These are phyloP conservation scores for Lodderomyces orthopsilosis DNA, from an alignment of 1,139 yeast genomes.

Conservation along the genomic window DNA sequence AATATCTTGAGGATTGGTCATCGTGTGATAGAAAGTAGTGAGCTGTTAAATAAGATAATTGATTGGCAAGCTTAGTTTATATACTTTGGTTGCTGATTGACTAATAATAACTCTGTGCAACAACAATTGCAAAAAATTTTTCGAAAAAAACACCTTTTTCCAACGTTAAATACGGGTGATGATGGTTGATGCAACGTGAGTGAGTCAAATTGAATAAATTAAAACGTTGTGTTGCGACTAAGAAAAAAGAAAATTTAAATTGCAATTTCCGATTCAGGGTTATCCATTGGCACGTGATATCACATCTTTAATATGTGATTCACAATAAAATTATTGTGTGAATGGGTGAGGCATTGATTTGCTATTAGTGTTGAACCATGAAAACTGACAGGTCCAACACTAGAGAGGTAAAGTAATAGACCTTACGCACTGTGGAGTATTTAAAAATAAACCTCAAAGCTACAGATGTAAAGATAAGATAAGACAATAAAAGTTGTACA, in stretches of 20 bases:
- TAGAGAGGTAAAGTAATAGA: no score
- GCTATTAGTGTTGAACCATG: background rate
- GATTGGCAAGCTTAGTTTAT: background rate
- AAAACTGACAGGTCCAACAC: no score
- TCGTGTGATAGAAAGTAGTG: conserved; percentile 19
- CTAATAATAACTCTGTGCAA: background rate
- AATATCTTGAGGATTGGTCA: conserved; percentile 73
- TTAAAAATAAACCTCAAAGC: no score
- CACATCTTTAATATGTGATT: background rate
- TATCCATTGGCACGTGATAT: background rate
- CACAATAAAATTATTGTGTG: no score
- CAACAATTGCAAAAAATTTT: background rate
- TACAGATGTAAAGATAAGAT: no score
- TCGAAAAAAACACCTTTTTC: background rate
- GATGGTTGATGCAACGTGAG: background rate
- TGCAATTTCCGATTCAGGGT: background rate
- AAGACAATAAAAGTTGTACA: conserved; percentile 2
- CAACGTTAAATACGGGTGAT: background rate
- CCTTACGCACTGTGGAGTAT: no score
- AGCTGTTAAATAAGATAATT: background rate
- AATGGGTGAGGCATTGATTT: background rate
- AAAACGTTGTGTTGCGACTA: background rate
- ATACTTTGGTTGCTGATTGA: background rate
- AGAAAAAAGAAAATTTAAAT: background rate
- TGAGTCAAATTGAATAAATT: background rate